Percentiles rank a stretch among this genome's conserved stretches.
Evolutionary conservation across 495 filamentous ascomycete species (phyloP).

Genomic region (Pseudevernia furfuracea): DNA sequence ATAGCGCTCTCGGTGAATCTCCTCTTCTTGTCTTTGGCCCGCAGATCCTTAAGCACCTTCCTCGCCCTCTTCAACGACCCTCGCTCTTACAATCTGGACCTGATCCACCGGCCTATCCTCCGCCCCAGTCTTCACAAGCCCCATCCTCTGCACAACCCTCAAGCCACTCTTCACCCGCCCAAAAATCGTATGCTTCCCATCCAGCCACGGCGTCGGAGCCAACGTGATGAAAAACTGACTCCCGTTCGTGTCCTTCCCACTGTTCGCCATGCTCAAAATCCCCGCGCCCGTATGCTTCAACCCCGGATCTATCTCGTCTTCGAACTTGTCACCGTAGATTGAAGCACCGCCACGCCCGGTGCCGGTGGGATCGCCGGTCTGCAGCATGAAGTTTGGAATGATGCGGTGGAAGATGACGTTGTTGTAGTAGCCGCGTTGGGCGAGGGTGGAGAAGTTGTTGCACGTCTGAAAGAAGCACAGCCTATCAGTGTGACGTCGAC

Average conservation of each 20-base stretch:
- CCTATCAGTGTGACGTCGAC: constrained; percentile 1
- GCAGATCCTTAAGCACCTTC: constrained; percentile 23
- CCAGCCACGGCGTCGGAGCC: constrained; percentile 92
- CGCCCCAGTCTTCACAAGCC: constrained; percentile 72
- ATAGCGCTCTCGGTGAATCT: background rate
- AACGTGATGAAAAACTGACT: constrained; percentile 79
- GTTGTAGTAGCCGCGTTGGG: constrained; percentile 78
- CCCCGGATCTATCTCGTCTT: constrained; percentile 71
- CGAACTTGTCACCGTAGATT: constrained; percentile 93
- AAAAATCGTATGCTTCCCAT: constrained; percentile 97
- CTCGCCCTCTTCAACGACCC: constrained; percentile 52
- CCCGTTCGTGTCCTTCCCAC: constrained; percentile 89
- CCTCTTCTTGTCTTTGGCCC: background rate
- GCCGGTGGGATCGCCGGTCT: constrained; percentile 92
- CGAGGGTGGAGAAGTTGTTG: constrained; percentile 78
- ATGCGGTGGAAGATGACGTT: constrained; percentile 82
- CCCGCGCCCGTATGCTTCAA: constrained; percentile 94
- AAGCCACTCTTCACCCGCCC: constrained; percentile 84
- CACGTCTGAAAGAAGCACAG: constrained; percentile 53
- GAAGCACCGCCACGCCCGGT: constrained; percentile 84
- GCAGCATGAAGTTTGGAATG: constrained; percentile 94
- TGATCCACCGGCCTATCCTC: constrained; percentile 78
- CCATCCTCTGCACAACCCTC: constrained; percentile 78
- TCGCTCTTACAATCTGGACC: constrained; percentile 70
- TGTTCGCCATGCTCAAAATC: constrained; percentile 92